Conservation (phyloP, 1,139 yeast genomes). For the Debaryomycetaceae sp. region DNA sequence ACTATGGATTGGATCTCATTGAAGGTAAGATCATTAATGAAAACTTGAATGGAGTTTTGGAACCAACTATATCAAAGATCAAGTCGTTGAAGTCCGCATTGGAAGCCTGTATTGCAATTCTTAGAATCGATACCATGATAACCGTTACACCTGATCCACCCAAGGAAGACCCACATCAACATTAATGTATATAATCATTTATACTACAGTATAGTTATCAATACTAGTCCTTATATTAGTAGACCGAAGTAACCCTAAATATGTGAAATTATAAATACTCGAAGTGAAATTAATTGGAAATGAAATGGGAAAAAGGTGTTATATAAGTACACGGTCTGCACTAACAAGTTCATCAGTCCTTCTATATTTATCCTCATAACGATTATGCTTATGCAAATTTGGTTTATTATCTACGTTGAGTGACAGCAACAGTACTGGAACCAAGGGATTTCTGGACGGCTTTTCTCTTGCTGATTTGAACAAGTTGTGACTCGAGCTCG, state of each 20-base stretch:
- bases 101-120: conserved; percentile 96
- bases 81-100: conserved; percentile 92
- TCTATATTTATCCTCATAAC: background rate
- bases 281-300: conserved; percentile 1
- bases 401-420: background rate
- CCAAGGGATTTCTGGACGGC: conserved; percentile 6
- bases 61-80: conserved; percentile 91
- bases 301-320: background rate
- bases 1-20: conserved; percentile 89
- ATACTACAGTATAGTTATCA: background rate
- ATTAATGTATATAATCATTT: conserved; percentile 19
- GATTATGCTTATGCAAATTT: background rate
- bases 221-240: background rate
- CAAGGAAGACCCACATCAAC: conserved; percentile 83
- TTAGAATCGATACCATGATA: conserved; percentile 98
- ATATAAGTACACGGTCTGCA: conserved; percentile 1
- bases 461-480: background rate
- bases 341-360: background rate
- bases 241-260: background rate
- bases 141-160: conserved; percentile 95
- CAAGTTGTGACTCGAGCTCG: conserved; percentile 5
- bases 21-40: conserved; percentile 92
- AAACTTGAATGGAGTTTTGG: conserved; percentile 80
- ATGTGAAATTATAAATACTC: conserved; percentile 1
- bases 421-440: conserved; percentile 1